Evolutionary conservation across 2,329 filamentous ascomycete genomes (phyloP), one percentile per base, ranked within the genome.

Genomic region (Macrophomina tecta): DNA sequence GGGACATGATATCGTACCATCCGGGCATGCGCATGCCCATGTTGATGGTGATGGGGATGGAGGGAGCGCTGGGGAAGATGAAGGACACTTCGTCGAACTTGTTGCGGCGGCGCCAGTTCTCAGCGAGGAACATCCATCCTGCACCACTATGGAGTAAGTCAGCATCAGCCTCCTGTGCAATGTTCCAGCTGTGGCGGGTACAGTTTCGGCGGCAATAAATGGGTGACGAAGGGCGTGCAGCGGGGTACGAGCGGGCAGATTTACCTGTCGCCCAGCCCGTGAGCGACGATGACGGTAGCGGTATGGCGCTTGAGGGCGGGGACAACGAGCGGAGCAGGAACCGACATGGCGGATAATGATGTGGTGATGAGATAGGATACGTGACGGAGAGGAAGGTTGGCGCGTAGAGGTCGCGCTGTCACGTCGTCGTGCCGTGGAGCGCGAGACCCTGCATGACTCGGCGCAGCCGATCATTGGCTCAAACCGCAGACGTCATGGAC

Each of bases 61-160:
- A 81, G 5, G 94, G 93, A 34, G 95, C 95, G 81, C 97, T 92
- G 16, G 95, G 95, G 78, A 99, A 90, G 75, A 99, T 88, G 79
- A 98, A 98, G 76, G 94, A 91, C 77, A 97, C 92, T 80, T 97
- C 91, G 67, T 93, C 88, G 70, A 98, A 92, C 75, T 90, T 90
- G 78, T 89, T 87, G 62, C 91, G 87, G 40, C 90, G 86, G 65
- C 93, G 89, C 90, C 91, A 97, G 79, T 94, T 93, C 82, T 97
- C 90, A 38, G 95, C 93, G 23, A 95, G 87, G 67, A 88, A 89
- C 52, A 91, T 86, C 88, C 88, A 67, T n/a, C 65, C 65, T 5
- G 55, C 65, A 38, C 65, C 65, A 11, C 65, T 67, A 40, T 56
- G 32, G 36, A 32, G 16, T 36, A 18, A 16, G 3, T 65, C 40